Evolutionary conservation across 2,329 filamentous ascomycete species (phyloP), one percentile per base, ranked within the genome.

Genomic region (Pseudofabraea citricarpa): DNA sequence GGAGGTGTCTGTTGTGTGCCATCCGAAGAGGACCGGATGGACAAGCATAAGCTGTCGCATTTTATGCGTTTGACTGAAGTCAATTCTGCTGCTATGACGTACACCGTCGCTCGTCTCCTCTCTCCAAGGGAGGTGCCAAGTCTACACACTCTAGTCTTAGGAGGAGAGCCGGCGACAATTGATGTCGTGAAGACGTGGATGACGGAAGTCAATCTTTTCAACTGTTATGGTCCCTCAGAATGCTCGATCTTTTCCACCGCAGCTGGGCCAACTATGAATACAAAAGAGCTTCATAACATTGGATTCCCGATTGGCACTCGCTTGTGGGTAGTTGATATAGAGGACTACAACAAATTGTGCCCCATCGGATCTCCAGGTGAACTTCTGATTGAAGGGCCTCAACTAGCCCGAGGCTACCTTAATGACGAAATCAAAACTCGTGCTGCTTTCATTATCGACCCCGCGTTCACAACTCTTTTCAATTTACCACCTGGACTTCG

Each of bases 321-420:
- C 38, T 24, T 33, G 10, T 54, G 50, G 48, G 44, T 55, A 26
- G 46, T 52, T 9, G 32, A 47, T 32, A 36, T 41, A 9, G 20
- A 41, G 9, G 37, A 52, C 31, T 41, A 47, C 13, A 40, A 52
- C 39, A 21, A 23, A 3, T 33, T 56, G 8, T 18, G 26, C 12
- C 48, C 51, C 19, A 36, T 53, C 19, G 54, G 53, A 13, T 40
- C 29, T n/a, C 24, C 45, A 4, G 54, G 53, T 16, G 54, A 56
- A 32, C 35, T 56, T 7, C 33, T 48, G 5, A 45, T 56, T 23
- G 51, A 53, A 33, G 53, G 54, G 4, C 49, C 51, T 19, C 46
- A 44, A 18, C 16, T 56, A 8, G 48, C 51, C n/a, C 21, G 47
- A 9, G 46, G 50, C 4, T 56, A 56, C 18, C 23, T 56, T 3